These are phyloP conservation scores for Penicillium griseofulvum DNA, from an alignment of 2,329 filamentous ascomycete genomes.

Conservation along the genomic window DNA sequence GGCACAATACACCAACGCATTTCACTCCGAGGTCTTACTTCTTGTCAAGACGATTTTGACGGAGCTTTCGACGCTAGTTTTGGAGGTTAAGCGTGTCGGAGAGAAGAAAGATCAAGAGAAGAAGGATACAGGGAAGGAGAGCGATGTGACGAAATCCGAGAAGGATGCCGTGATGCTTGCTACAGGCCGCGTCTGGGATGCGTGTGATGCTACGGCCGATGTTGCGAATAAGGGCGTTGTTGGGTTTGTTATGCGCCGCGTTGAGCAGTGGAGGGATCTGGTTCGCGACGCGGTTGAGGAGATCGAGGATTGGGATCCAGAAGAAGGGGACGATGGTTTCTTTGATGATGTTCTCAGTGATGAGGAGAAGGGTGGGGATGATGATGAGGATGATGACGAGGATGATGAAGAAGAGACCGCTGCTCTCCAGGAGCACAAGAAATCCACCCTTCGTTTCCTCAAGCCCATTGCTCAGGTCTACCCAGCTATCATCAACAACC, in stretches of 20 bases:
- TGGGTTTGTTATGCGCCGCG: slow-evolving; percentile 68
- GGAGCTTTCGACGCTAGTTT: slow-evolving; percentile 62
- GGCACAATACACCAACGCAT: slow-evolving; percentile 60
- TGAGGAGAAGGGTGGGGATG: slow-evolving; percentile 24
- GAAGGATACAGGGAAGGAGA: slow-evolving; percentile 27
- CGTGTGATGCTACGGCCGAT: slow-evolving; percentile 69
- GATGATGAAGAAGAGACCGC: slow-evolving; percentile 31
- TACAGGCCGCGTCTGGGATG: slow-evolving; percentile 79
- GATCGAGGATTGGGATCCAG: slow-evolving; percentile 82
- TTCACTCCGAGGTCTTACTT: slow-evolving; percentile 63
- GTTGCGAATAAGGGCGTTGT: slow-evolving; percentile 66
- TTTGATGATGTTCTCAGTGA: slow-evolving; percentile 40
- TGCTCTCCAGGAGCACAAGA: slow-evolving; percentile 42
- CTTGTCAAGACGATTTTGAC: slow-evolving; percentile 59
- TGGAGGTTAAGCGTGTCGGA: slow-evolving; percentile 55
- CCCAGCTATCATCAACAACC: slow-evolving; percentile 42
- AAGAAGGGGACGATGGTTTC: slow-evolving; percentile 61
- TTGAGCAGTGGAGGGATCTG: slow-evolving; percentile 69
- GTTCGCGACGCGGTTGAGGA: slow-evolving; percentile 82
- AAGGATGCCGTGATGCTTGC: slow-evolving; percentile 59
- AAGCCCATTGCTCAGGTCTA: slow-evolving; percentile 46
- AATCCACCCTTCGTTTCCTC: slow-evolving; percentile 42
- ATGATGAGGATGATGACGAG: slow-evolving; percentile 17
- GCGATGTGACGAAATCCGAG: slow-evolving; percentile 30
- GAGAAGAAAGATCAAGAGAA: slow-evolving; percentile 43